Evolutionary conservation across 345 rosid genomes (phyloP), one percentile per base, ranked within the genome.

Genomic region (Cardamine chenopodiifolia): DNA sequence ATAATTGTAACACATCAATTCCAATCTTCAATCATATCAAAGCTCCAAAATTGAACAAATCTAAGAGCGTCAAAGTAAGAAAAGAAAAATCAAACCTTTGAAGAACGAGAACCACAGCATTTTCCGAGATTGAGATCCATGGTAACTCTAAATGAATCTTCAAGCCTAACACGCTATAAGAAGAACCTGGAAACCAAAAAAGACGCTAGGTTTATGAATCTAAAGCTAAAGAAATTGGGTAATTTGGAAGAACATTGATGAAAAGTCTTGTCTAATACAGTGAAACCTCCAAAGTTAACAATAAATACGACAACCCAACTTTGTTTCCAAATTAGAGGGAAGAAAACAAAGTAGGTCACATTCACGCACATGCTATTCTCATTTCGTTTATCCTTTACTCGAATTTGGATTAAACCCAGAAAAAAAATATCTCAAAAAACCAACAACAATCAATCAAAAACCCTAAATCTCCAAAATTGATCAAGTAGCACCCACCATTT

Each of bases 61-160:
- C 69, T 48, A 39, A 20, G 32, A 70, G 34, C 6, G 8, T 42
- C 1, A 0, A 13, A 12, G 15, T 37, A 12, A 15, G 7, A 44
- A 14, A 15, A 42, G 15, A 44, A 78, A 18, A 11, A 10, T 76
- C 87, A 69, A 79, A 94, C 99, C 99, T 92, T 86, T 55, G 86
- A 54, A 82, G 85, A 7, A 79, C 81, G 64, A 80, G 83, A n/a
- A 79, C 84, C 89, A 85, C 85, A 81, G 31, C 88, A 84, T 76
- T 77, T 86, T 5, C 90, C 88, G 69, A 77, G 44, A 44, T 84
- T 83, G 63, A 81, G 88, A 90, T 86, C 90, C 99, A 92, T 90
- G 34, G 48, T 35, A 10, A 53, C 40, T 54, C 58, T 6, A 5
- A 19, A 68, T 47, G 7, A 68, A 66, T 9, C 63, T 47, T 63